Evolutionary conservation across 2,329 filamentous ascomycete genomes (phyloP), one percentile per base, ranked within the genome.

Genomic region (Fusarium pseudograminearum): DNA sequence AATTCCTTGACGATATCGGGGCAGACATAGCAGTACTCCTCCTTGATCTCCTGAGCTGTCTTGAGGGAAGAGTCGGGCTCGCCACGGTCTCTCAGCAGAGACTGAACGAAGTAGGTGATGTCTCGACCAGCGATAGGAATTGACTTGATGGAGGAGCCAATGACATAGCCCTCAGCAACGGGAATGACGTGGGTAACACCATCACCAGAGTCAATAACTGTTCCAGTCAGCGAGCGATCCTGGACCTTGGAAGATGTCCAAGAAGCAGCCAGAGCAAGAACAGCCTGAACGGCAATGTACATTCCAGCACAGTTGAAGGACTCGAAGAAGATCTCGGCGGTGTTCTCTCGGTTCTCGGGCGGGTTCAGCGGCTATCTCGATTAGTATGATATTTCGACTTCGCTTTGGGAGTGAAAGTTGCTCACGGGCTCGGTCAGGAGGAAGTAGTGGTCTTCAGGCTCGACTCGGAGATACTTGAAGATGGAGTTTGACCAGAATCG

Each of bases 401-500:
- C 56, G 34, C 30, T 41, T 30, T 14, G 9, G 47, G 47, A 62
- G 76, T 45, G 41, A 33, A 18, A 42, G 16, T 47, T 59, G 57
- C 90, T 79, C 87, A 97, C 94, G 64, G 96, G 96, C 80, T 99
- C 96, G 66, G 96, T 99, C 64, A 99, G 90, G 68, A 99, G 90
- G 82, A 99, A 99, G 85, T 97, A 94, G 82, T 99, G 96, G 79
- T 99, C 96, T 83, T 99, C 96, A 31, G 96, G 96, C 83, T 99
- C 96, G 73, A 99, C 96, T 76, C 96, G 90, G 55, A 99, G 88
- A 79, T 99, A 99, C 81, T 99, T 99, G 89, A 99, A 99, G 83
- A 99, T 99, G 69, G 96, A 99, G 84, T 98, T 98, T 73, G 97
- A 98, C 96, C 96, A 99, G 84, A 98, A 99, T 69, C 96, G 91